These are phyloP conservation scores for Clarireedia homoeocarpa DNA, from an alignment of 2,329 filamentous ascomycete species.

Conservation along the genomic window DNA sequence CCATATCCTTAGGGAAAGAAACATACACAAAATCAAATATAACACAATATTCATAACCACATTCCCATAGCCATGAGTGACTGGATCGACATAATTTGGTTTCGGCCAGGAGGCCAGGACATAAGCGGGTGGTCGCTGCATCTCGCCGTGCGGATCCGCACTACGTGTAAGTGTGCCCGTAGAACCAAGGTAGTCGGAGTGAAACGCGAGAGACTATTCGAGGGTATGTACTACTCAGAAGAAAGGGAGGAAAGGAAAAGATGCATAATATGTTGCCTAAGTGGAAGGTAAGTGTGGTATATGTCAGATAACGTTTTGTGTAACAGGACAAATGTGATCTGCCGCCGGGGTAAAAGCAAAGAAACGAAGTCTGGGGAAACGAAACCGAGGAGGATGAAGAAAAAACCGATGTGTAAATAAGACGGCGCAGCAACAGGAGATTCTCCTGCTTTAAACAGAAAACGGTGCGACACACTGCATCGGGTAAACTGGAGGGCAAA, in stretches of 20 bases:
- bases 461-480: too few species aligned
- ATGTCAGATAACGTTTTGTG: background rate
- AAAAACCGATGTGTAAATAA: too few species aligned
- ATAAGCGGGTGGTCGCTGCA: slow-evolving; percentile 18
- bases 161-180: too few species aligned
- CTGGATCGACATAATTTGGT: slow-evolving; percentile 40
- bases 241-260: background rate
- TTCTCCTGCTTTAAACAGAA: too few species aligned
- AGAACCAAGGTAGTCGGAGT: too few species aligned
- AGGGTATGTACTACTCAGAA: background rate
- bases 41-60: slow-evolving; percentile 36
- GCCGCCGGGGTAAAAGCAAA: too few species aligned
- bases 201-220: too few species aligned
- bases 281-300: background rate
- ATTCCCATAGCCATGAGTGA: slow-evolving; percentile 36
- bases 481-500: too few species aligned
- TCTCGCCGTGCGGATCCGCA: background rate
- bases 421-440: too few species aligned
- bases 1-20: slow-evolving; percentile 39
- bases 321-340: too few species aligned
- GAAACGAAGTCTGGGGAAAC: too few species aligned
- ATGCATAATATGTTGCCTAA: background rate
- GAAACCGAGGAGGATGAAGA: too few species aligned
- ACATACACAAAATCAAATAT: slow-evolving; percentile 32
- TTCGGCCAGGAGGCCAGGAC: slow-evolving; percentile 27